Base-by-base conservation (phyloP, 179 eudicot species). In the Spinacia oleracea region DNA sequence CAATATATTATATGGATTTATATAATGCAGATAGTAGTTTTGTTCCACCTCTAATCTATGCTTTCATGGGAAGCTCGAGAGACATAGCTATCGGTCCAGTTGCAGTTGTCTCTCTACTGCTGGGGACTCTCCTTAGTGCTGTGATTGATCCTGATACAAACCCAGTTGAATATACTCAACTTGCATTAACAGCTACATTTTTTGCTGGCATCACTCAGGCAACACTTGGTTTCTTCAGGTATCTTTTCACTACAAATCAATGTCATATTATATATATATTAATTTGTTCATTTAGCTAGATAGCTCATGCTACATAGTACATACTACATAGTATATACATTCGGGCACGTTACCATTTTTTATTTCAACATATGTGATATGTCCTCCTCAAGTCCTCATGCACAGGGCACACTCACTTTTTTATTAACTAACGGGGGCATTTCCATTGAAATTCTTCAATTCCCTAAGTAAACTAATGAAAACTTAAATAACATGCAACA, bases 71-170 rank as follows among this genome's bases (percentile, higher is more conserved):
- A 31, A 93, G 98, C 70, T 93, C 98, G 50, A 90, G 94, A 81
- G 93, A 93, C 74, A 90, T 93, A 18, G 98, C 98, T 40, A 93
- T 93, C 9, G 98, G 98, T 40, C 98, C 98, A 8, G 97, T 93
- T 67, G 98, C 98, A 3, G 98, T 93, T 66, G 90, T 93, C 21
- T 92, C 98, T 23, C 88, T 93, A 21, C 80, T 93, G 73, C 79
- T 93, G 0, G 94, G 97, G 25, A 86, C 88, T 59, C 63, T 88
- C 76, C 87, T 93, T 34, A 84, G 71, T 51, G 42, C 79, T 9
- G 91, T 88, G 82, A 53, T 93, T 56, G 94, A 92, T 78, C 89
- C 89, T n/a, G 78, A 78, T 0, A 79, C 65, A 3, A 70, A 90
- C 16, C 79, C 86, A 29, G 16, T 0, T 14, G 90, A 84, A 1